phyloP scores from a whole-genome alignment of 1,139 yeast genomes.

The Protomyces lactucae-debilis region DNA sequence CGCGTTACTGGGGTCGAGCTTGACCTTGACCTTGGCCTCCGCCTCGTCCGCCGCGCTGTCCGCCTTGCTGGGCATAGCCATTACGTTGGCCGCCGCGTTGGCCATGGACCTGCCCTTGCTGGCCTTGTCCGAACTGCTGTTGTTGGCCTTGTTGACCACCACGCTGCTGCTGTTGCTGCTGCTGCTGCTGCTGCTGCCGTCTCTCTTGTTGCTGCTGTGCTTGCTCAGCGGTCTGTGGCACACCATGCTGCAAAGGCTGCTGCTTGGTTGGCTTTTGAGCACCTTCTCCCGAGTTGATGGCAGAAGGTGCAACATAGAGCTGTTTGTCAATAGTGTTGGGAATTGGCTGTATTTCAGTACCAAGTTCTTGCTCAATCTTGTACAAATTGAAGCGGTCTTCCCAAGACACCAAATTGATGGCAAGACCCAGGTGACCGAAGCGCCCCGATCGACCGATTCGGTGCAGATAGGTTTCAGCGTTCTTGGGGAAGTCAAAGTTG shows the following conservation, averaged over 20 bases:
- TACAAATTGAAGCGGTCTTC: constrained; percentile 82
- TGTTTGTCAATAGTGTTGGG: constrained; percentile 85
- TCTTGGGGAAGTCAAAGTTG: constrained; percentile 96
- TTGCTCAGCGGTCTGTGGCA: constrained; percentile 34
- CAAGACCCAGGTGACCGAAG: constrained; percentile 96
- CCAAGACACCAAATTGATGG: constrained; percentile 95
- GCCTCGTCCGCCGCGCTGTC: not conserved
- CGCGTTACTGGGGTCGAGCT: no score
- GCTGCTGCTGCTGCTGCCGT: constrained; percentile 27
- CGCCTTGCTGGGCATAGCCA: not conserved
- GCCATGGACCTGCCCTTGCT: constrained; percentile 27
- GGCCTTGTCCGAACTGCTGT: constrained; percentile 35
- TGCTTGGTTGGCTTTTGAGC: constrained; percentile 26
- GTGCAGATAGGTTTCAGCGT: constrained; percentile 94
- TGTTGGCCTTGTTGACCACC: constrained; percentile 36
- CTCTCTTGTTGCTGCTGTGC: constrained; percentile 32
- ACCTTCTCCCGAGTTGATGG: constrained; percentile 23
- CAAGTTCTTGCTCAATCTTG: constrained; percentile 94
- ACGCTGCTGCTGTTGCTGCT: constrained; percentile 28
- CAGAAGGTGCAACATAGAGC: constrained; percentile 56
- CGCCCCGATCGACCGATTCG: constrained; percentile 99
- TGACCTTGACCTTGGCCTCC: not conserved
- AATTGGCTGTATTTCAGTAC: constrained; percentile 94
- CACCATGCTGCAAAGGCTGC: constrained; percentile 12
- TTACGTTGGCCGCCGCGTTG: not conserved